phyloP scores from a whole-genome alignment of 192 early-diverging fungal species.

The Entomortierella chlamydospora region DNA sequence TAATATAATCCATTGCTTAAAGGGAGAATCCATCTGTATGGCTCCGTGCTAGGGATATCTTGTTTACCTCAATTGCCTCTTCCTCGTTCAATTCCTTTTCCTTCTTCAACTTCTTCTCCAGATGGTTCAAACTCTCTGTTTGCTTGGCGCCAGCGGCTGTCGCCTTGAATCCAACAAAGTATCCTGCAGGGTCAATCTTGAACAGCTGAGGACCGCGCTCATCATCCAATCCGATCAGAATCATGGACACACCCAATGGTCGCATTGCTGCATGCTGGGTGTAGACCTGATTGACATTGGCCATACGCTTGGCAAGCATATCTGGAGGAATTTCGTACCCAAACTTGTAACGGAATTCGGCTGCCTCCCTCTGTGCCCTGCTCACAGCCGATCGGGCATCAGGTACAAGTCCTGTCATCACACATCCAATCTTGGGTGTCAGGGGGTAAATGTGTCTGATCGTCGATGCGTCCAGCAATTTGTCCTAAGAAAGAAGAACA shows the following conservation, averaged over 20 bases:
- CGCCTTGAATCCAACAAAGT: slow-evolving; percentile 97
- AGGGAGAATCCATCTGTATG: no score
- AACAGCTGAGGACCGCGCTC: slow-evolving; percentile 97
- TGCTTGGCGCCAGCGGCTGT: slow-evolving; percentile 96
- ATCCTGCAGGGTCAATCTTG: slow-evolving; percentile 98
- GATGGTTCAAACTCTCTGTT: slow-evolving; percentile 93
- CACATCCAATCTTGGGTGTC: slow-evolving; percentile 94
- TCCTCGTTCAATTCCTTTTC: slow-evolving; percentile 80
- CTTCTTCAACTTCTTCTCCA: slow-evolving; percentile 99
- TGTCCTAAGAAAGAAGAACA: slow-evolving; percentile 72
- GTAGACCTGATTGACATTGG: slow-evolving; percentile 99
- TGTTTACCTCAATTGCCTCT: slow-evolving; percentile 89
- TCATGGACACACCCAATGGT: slow-evolving; percentile 98
- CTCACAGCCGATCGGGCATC: slow-evolving; percentile 95
- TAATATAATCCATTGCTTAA: background rate
- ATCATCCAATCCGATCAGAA: slow-evolving; percentile 95
- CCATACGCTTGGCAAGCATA: slow-evolving; percentile 97
- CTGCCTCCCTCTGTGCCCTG: slow-evolving; percentile 94
- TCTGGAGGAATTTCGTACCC: slow-evolving; percentile 98
- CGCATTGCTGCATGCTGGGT: slow-evolving; percentile 99
- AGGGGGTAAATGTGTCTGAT: slow-evolving; percentile 95
- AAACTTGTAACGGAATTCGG: slow-evolving; percentile 98
- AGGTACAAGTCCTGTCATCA: slow-evolving; percentile 98
- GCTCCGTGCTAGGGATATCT: no score
- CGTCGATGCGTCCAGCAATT: slow-evolving; percentile 93